phyloP scores from a whole-genome alignment of 768 basidiomycete species.

The Leucocoprinus leucothites region DNA sequence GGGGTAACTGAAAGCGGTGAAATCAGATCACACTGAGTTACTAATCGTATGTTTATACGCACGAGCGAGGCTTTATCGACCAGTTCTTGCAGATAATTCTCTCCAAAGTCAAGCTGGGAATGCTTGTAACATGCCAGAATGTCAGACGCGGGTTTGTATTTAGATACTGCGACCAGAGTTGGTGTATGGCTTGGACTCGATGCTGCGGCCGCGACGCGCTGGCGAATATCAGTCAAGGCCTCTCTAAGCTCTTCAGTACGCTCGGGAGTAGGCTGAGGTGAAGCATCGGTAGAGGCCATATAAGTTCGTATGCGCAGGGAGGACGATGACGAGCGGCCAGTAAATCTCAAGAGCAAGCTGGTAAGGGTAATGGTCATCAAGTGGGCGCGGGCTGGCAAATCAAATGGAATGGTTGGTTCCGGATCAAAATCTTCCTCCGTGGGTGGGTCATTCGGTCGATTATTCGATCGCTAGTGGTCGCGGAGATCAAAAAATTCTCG shows the following conservation, averaged over 20 bases:
- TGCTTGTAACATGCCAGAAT: conserved; percentile 77
- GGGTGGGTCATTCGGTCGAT: too few species aligned
- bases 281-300: conserved; percentile 1
- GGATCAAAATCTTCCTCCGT: too few species aligned
- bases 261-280: conserved; percentile 28
- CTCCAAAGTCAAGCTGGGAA: conserved; percentile 91
- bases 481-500: too few species aligned
- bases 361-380: background rate
- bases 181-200: conserved; percentile 27
- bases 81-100: conserved; percentile 95
- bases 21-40: background rate
- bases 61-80: conserved; percentile 80
- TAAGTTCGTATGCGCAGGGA: background rate
- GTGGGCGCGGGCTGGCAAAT: too few species aligned
- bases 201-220: conserved; percentile 38
- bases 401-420: too few species aligned
- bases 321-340: background rate
- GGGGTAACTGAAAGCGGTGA: conserved; percentile 58
- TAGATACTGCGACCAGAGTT: conserved; percentile 84
- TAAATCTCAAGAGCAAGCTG: background rate
- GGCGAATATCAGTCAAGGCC: conserved; percentile 49
- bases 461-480: too few species aligned
- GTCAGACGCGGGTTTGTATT: conserved; percentile 87
- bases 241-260: conserved; percentile 50
- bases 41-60: conserved; percentile 21